Evolutionary conservation across 2,329 filamentous ascomycete species (phyloP).

Genomic region (Nothopassalora personata): DNA sequence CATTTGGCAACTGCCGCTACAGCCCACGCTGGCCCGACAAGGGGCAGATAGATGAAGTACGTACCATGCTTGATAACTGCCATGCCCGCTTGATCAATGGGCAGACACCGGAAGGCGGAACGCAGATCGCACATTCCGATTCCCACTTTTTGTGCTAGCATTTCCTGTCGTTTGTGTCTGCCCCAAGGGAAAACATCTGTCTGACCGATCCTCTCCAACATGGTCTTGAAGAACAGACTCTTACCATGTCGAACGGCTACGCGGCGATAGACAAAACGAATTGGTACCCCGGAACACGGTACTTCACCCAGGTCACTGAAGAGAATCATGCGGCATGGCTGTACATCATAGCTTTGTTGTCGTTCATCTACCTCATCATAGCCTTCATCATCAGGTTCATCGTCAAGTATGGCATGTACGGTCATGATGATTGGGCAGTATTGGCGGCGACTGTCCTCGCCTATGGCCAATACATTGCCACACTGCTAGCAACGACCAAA

Average conservation of each 20-base stretch:
- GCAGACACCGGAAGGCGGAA: not conserved
- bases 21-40: not conserved
- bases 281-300: constrained; percentile 16
- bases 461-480: constrained; percentile 21
- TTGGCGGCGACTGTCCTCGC: constrained; percentile 21
- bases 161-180: not conserved
- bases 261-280: constrained; percentile 10
- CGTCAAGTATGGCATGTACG: constrained; percentile 22
- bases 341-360: constrained; percentile 19
- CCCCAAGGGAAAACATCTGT: not conserved
- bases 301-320: constrained; percentile 15
- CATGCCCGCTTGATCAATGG: not conserved
- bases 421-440: constrained; percentile 28
- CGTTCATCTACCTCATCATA: constrained; percentile 17
- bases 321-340: constrained; percentile 18
- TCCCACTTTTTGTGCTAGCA: not conserved
- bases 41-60: not conserved
- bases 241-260: constrained; percentile 5
- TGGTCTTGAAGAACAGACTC: not conserved
- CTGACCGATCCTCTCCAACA: not conserved
- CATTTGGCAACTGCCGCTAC: not conserved
- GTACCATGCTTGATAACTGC: not conserved
- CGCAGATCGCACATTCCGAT: not conserved
- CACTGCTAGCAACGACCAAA: constrained; percentile 17
- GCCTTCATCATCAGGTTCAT: constrained; percentile 16